Evolutionary conservation across 1,139 yeast genomes (phyloP), one percentile per base, ranked within the genome.

Genomic region (Scheffersomyces titani): DNA sequence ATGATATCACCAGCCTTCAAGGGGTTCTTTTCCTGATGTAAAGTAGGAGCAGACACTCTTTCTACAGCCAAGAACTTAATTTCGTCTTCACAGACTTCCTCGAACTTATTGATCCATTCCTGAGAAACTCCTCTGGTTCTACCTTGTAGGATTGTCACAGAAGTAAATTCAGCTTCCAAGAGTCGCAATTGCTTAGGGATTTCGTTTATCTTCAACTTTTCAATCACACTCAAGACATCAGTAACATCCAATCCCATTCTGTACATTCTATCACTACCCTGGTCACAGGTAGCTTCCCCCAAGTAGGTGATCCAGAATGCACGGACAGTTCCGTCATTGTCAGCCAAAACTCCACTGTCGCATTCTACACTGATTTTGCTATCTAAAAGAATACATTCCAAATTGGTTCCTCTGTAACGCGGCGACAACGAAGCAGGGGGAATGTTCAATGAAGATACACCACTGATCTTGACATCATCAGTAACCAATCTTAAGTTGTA

Each of bases 81-180:
- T 63, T 90, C 87, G 65, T 89, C 91, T 44, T 81, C 78, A 54
- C 79, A 72, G 30, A 66, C 78, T 44, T 82, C 79, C 69, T 90
- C 97, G 67, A 90, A 83, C 62, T 79, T 80, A 46, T 78, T 69
- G 60, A 92, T 89, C 96, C 97, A 91, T 49, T 85, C 86, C 65
- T 90, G 94, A 1, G 94, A 84, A 20, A 92, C 97, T 18, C 97
- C 97, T 66, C 92, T 82, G 52, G 90, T 84, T 71, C 97, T 85
- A 2, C 97, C 97, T 65, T 87, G 89, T 36, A 88, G 82, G 24
- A 92, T 80, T 1, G 91, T 83, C 53, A 89, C 78, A 0, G 93
- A 80, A 40, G 84, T 82, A 64, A 91, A 87, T 65, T 91, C 97
- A 49, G 92, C 88, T 66, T 92, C 97, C 55, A 93, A 79, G 54